Evolutionary conservation across 2,329 filamentous ascomycete genomes (phyloP).

Genomic region (Epichloe uncinata): DNA sequence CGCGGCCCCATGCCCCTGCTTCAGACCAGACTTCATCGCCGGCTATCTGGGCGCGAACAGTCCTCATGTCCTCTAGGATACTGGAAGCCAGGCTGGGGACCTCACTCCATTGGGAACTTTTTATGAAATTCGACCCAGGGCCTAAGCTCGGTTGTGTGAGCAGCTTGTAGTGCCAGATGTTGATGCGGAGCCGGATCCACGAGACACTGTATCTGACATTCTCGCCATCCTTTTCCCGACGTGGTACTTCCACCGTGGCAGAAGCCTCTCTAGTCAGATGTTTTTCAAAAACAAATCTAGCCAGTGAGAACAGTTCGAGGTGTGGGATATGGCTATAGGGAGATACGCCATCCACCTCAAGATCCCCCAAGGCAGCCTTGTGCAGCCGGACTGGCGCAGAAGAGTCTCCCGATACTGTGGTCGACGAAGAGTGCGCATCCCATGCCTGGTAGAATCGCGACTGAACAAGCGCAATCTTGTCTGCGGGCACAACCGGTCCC

Average conservation of each 20-base stretch:
- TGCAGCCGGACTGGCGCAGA: slow-evolving; percentile 28
- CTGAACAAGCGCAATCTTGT: slow-evolving; percentile 16
- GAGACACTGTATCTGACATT: slow-evolving; percentile 33
- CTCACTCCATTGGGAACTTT: slow-evolving; percentile 45
- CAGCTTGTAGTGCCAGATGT: slow-evolving; percentile 55
- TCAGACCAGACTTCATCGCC: slow-evolving; percentile 24
- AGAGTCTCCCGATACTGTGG: background rate
- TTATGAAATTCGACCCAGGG: slow-evolving; percentile 40
- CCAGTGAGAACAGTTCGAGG: slow-evolving; percentile 71
- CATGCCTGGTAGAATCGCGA: slow-evolving; percentile 28
- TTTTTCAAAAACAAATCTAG: slow-evolving; percentile 35
- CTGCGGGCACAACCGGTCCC: slow-evolving; percentile 54
- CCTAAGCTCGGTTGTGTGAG: slow-evolving; percentile 43
- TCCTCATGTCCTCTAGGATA: slow-evolving; percentile 30
- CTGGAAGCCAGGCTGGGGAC: slow-evolving; percentile 40
- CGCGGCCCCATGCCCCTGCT: slow-evolving; percentile 24
- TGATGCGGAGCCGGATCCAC: slow-evolving; percentile 58
- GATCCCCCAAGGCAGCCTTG: slow-evolving; percentile 47
- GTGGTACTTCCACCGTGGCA: slow-evolving; percentile 15
- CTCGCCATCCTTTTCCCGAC: slow-evolving; percentile 22
- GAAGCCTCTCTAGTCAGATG: slow-evolving; percentile 10
- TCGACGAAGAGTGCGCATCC: slow-evolving; percentile 1
- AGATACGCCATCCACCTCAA: slow-evolving; percentile 74
- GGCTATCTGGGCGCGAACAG: slow-evolving; percentile 27
- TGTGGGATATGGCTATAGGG: slow-evolving; percentile 75